These are phyloP conservation scores for Starmerella sp. DNA, from an alignment of 805 yeast genomes.

Conservation along the genomic window DNA sequence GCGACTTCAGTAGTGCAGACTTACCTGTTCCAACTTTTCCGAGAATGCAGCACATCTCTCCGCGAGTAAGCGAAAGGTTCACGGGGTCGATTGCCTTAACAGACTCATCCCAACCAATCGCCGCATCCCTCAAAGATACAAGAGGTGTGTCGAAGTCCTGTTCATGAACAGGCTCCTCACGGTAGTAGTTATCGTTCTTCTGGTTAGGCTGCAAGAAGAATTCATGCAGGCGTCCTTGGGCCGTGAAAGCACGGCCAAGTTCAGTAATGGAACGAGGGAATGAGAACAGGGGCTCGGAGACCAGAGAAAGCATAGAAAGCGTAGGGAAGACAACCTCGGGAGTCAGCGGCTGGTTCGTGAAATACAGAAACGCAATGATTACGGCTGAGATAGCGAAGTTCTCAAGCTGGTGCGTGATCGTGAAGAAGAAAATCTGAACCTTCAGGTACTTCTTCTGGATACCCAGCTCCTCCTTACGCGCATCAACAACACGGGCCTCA, in stretches of 20 bases:
- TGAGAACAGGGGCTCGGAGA: slow-evolving; percentile 28
- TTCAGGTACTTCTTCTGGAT: slow-evolving; percentile 53
- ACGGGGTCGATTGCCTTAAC: slow-evolving; percentile 50
- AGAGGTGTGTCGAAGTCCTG: slow-evolving; percentile 34
- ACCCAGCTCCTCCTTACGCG: slow-evolving; percentile 72
- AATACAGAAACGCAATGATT: slow-evolving; percentile 62
- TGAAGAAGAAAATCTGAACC: slow-evolving; percentile 38
- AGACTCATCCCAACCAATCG: slow-evolving; percentile 13
- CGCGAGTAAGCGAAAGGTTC: slow-evolving; percentile 54
- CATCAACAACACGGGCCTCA: slow-evolving; percentile 46
- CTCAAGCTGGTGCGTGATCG: slow-evolving; percentile 51
- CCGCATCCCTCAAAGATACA: slow-evolving; percentile 8
- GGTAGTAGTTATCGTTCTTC: slow-evolving; percentile 7
- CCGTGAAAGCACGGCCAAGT: slow-evolving; percentile 14
- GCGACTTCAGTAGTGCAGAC: slow-evolving; percentile 65
- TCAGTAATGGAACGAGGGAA: slow-evolving; percentile 16
- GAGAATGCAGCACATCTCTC: slow-evolving; percentile 72
- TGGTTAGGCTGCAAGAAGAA: slow-evolving; percentile 18
- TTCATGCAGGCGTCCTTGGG: slow-evolving; percentile 20
- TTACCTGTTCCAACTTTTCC: slow-evolving; percentile 90
- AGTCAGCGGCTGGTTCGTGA: slow-evolving; percentile 55
- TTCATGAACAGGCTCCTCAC: background rate
- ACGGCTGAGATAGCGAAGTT: slow-evolving; percentile 77
- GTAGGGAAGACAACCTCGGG: slow-evolving; percentile 76
- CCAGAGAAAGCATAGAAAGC: slow-evolving; percentile 48